Evolutionary conservation across 2,329 filamentous ascomycete species (phyloP).

Genomic region (Pseudocercospora ulei): DNA sequence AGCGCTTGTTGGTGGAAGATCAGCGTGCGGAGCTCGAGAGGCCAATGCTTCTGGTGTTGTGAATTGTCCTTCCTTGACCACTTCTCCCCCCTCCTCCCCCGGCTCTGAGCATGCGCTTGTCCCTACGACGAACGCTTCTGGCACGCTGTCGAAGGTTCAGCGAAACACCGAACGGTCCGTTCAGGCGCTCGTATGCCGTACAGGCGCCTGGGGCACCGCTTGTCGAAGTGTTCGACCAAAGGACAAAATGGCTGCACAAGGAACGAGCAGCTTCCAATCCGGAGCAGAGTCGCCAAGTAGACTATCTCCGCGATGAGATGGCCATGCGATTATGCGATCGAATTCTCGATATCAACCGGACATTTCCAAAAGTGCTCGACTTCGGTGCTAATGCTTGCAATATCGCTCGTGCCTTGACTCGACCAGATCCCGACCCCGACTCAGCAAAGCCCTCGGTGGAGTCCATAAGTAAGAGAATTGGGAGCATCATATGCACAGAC

Average conservation of each 20-base stretch:
- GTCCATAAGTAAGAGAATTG: constrained; percentile 61
- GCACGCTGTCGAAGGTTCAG: constrained; percentile 3
- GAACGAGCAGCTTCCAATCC: constrained; percentile 67
- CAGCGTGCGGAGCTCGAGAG: too few species aligned
- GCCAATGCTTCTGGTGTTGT: too few species aligned
- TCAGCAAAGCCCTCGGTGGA: constrained; percentile 50
- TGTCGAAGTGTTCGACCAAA: constrained; percentile 83
- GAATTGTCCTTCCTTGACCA: neutral
- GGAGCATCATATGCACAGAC: constrained; percentile 68
- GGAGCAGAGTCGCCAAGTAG: constrained; percentile 65
- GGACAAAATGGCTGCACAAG: constrained; percentile 81
- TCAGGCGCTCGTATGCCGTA: constrained; percentile 53
- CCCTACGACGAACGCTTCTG: constrained; percentile 11
- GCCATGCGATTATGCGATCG: constrained; percentile 75
- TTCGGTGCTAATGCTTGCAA: constrained; percentile 94
- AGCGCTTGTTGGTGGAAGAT: too few species aligned
- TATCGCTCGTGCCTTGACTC: constrained; percentile 68
- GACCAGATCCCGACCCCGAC: constrained; percentile 54
- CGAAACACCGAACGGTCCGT: neutral
- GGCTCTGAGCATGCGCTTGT: constrained; percentile 23
- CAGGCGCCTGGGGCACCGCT: constrained; percentile 66
- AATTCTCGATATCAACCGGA: constrained; percentile 82
- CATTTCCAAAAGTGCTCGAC: constrained; percentile 76
- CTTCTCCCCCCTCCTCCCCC: neutral
- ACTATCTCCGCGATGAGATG: constrained; percentile 90